Evolutionary conservation across 2,329 filamentous ascomycete species (phyloP), one percentile per base, ranked within the genome.

Genomic region (Fusarium proliferatum): DNA sequence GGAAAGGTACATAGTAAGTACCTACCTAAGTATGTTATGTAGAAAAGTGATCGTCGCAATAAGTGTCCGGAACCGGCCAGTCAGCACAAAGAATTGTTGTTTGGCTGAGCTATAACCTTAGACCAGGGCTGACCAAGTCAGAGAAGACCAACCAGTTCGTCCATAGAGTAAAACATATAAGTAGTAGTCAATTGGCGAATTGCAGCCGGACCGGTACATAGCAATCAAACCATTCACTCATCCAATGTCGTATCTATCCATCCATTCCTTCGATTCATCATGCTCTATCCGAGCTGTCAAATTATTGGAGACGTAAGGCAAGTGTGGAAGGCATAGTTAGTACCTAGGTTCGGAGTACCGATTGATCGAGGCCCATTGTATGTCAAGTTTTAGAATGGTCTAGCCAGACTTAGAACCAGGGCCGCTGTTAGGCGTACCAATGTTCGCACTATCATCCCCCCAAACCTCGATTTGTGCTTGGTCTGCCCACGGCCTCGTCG

Each of bases 31-130:
- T 30, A 30, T 30, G 11, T 64, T 59, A 23, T 51, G 48, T 51
- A 67, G 67, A 52, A 57, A 67, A 55, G 42, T 61, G 67, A 72
- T 74, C 63, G 46, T 33, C 67, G 56, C 39, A n/a, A 30, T 41
- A 17, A 28, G 30, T 52, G 67, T 72, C 71, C 60, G 57, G 59
- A 74, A 65, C 71, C 63, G 68, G 71, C 71, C 71, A 74, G 52
- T 69, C 46, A 72, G 68, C 52, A 61, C 36, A 49, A 56, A 64
- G 64, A 49, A 30, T 46, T 48, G 41, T 26, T 41, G 39, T 49
- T 69, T 74, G 71, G 56, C 57, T 41, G 48, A 59, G 52, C 52
- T 60, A 63, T 57, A 28, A 39, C 38, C 41, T 51, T 43, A 71
- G 61, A 71, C 68, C 52, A 49, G 46, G 53, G 67, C 58, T 64